phyloP scores from a whole-genome alignment of 2,329 filamentous ascomycete genomes.

The Pseudogymnoascus sp. region DNA sequence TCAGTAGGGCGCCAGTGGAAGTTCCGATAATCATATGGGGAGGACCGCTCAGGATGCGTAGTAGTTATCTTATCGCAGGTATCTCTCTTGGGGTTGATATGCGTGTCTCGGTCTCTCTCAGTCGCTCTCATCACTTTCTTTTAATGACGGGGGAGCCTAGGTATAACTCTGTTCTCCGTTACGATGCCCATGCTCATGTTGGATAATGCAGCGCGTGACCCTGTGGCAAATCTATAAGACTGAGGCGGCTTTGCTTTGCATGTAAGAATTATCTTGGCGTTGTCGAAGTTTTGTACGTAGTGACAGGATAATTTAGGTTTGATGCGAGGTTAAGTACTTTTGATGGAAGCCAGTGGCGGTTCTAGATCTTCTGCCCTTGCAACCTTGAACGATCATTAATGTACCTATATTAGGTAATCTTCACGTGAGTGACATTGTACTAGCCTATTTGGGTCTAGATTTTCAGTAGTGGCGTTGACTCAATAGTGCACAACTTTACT shows the following conservation, averaged over 20 bases:
- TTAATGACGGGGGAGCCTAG: background rate
- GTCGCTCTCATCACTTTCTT: background rate
- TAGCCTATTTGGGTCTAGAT: background rate
- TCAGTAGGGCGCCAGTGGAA: background rate
- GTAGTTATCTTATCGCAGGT: background rate
- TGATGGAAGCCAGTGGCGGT: conserved; percentile 7
- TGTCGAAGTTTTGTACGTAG: background rate
- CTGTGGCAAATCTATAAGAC: background rate
- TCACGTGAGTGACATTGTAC: conserved; percentile 4
- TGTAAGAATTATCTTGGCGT: background rate
- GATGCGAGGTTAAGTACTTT: conserved; percentile 9
- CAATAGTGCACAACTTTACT: background rate
- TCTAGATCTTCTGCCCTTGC: conserved; percentile 7
- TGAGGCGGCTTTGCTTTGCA: background rate
- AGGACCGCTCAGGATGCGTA: background rate
- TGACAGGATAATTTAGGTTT: conserved; percentile 7
- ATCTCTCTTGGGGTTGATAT: background rate
- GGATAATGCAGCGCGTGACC: background rate
- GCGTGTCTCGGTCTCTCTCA: background rate
- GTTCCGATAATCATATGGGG: background rate
- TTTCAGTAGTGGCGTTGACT: background rate
- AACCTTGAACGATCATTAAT: conserved; percentile 5
- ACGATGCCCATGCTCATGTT: conserved; percentile 4
- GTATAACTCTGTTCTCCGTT: background rate
- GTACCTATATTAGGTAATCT: conserved; percentile 5